Evolutionary conservation across 345 rosid species (phyloP).

Genomic region (Erysimum cheiranthoides): DNA sequence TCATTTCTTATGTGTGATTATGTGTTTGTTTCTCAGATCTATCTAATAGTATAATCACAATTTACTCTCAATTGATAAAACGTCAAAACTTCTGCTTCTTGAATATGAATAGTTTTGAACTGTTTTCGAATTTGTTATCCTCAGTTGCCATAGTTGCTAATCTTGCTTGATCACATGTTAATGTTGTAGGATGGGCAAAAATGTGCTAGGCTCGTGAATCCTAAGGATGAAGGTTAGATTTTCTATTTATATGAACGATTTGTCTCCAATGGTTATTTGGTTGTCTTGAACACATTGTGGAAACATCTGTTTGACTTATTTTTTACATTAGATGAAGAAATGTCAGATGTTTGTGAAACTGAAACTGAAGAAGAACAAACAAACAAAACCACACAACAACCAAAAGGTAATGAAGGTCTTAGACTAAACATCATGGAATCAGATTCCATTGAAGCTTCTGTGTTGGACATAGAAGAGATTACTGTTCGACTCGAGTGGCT

Average conservation of each 20-base stretch:
- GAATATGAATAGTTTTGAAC: background rate
- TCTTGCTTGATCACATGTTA: background rate
- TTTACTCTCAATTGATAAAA: background rate
- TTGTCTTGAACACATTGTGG: background rate
- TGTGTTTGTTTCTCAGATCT: background rate
- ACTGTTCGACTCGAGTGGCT: slow-evolving; percentile 60
- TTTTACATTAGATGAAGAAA: background rate
- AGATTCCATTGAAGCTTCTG: slow-evolving; percentile 59
- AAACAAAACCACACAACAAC: slow-evolving; percentile 38
- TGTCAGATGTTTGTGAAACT: background rate
- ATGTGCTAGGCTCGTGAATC: slow-evolving; percentile 28
- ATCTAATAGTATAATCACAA: background rate
- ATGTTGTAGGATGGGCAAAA: slow-evolving; percentile 26
- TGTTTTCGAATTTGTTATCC: background rate
- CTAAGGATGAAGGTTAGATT: slow-evolving; percentile 33
- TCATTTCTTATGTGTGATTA: background rate
- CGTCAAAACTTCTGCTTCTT: background rate
- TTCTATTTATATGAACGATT: background rate
- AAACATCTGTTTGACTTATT: background rate
- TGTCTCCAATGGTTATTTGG: background rate
- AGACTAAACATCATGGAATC: slow-evolving; percentile 49
- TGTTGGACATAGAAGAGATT: slow-evolving; percentile 71
- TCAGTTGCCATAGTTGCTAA: slow-evolving; percentile 10
- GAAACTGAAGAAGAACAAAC: background rate
- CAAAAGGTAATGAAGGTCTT: slow-evolving; percentile 41